Evolutionary conservation across 306 rosid genomes (phyloP).

Genomic region (Crotalaria pallida): DNA sequence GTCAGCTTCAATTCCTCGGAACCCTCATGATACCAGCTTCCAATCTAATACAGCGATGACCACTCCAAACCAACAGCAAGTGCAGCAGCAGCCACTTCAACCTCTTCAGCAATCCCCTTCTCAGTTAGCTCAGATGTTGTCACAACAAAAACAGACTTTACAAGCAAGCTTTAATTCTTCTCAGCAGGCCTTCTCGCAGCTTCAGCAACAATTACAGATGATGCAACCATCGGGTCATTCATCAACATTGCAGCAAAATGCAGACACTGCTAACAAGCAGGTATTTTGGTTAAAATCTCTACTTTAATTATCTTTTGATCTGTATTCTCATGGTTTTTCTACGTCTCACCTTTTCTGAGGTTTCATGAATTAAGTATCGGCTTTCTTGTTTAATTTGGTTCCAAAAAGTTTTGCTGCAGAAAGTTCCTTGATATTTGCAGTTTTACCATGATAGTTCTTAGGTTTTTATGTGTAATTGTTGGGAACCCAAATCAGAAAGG

Average conservation of each 20-base stretch:
- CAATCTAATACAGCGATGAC: conserved; percentile 37
- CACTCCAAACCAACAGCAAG: conserved; percentile 45
- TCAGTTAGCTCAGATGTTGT: conserved; percentile 84
- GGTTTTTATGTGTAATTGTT: too few species aligned
- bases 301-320: not conserved
- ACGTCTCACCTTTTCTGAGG: not conserved
- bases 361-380: not conserved
- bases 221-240: conserved; percentile 83
- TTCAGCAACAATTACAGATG: conserved; percentile 83
- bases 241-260: conserved; percentile 48
- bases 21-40: conserved; percentile 44
- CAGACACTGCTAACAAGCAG: conserved; percentile 64
- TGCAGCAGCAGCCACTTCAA: conserved; percentile 53
- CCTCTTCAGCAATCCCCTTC: conserved; percentile 72
- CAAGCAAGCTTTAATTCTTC: conserved; percentile 96
- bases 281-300: conserved; percentile 33
- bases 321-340: conserved; percentile 6
- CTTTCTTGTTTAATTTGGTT: not conserved
- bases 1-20: conserved; percentile 39
- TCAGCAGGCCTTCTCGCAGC: conserved; percentile 90
- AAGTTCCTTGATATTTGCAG: not conserved
- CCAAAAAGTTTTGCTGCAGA: not conserved
- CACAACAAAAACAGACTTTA: conserved; percentile 83
- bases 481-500: too few species aligned
- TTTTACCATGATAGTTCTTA: too few species aligned